These are phyloP conservation scores for Suhomyces kilbournensis DNA, from an alignment of 805 yeast genomes.

Conservation along the genomic window DNA sequence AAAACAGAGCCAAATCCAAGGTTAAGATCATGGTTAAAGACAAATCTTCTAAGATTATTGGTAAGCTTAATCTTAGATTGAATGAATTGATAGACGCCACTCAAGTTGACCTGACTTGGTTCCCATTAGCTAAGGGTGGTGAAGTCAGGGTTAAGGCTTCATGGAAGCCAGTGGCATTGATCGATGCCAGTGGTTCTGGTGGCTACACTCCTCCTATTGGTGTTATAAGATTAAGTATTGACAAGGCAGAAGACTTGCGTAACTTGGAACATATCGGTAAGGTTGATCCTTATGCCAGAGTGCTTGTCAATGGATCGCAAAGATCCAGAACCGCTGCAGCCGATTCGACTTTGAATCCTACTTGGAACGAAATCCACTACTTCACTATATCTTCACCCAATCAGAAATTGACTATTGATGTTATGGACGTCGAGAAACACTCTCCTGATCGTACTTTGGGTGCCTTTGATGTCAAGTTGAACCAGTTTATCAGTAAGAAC, in stretches of 20 bases:
- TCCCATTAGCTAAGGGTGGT: slow-evolving; percentile 71
- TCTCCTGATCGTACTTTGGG: slow-evolving; percentile 89
- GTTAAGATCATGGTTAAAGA: slow-evolving; percentile 65
- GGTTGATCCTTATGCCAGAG: slow-evolving; percentile 86
- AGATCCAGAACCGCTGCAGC: slow-evolving; percentile 73
- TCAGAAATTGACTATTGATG: slow-evolving; percentile 81
- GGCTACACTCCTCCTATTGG: slow-evolving; percentile 96
- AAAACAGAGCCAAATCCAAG: slow-evolving; percentile 68
- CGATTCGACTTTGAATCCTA: slow-evolving; percentile 70
- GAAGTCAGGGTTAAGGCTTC: slow-evolving; percentile 63
- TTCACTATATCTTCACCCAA: slow-evolving; percentile 79
- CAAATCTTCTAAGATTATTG: slow-evolving; percentile 53
- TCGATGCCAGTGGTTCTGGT: slow-evolving; percentile 63
- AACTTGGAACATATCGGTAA: slow-evolving; percentile 88
- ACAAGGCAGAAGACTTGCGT: slow-evolving; percentile 68
- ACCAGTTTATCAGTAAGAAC: slow-evolving; percentile 63
- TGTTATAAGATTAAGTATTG: slow-evolving; percentile 70
- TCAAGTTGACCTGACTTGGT: slow-evolving; percentile 76
- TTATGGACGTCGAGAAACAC: slow-evolving; percentile 81
- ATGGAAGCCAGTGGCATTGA: slow-evolving; percentile 85
- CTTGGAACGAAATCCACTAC: slow-evolving; percentile 80
- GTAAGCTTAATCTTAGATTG: slow-evolving; percentile 56
- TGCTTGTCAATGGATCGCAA: slow-evolving; percentile 72
- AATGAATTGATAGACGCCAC: slow-evolving; percentile 72
- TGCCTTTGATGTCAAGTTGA: slow-evolving; percentile 64